These are phyloP conservation scores for Solanum ahanhuiri DNA, from an alignment of 257 asterid species.

Conservation along the genomic window DNA sequence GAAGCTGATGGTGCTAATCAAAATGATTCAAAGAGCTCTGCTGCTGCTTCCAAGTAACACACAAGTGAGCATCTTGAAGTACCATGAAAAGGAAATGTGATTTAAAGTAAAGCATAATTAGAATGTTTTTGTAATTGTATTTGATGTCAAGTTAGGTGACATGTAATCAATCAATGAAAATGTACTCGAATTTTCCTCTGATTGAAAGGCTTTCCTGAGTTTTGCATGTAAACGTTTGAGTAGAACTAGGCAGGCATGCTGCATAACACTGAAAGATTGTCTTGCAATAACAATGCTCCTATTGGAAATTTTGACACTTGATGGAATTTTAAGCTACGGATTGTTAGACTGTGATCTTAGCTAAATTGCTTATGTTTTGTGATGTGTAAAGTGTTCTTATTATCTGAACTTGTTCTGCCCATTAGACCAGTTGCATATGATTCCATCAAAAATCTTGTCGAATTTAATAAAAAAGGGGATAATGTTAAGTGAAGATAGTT, in stretches of 20 bases:
- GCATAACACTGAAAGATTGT: not conserved
- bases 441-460: not conserved
- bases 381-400: not conserved
- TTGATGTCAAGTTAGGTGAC: not conserved
- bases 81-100: not conserved
- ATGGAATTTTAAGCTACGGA: not conserved
- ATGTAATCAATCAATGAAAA: not conserved
- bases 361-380: not conserved
- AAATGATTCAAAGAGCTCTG: constrained; percentile 19
- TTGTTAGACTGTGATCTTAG: not conserved
- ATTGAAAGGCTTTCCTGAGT: not conserved
- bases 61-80: not conserved
- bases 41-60: constrained; percentile 22
- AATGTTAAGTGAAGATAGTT: not conserved
- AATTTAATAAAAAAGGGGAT: not conserved
- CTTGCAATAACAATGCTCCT: not conserved
- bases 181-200: not conserved
- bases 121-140: not conserved
- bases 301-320: not conserved
- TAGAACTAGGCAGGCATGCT: not conserved
- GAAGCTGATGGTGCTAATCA: constrained; percentile 52
- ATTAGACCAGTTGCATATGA: not conserved
- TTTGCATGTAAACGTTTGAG: not conserved
- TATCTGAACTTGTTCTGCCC: not conserved
- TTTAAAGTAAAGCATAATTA: not conserved